A percentile compares a stretch with the other conserved stretches of the same genome.
These are phyloP conservation scores for Iris macrosiphon DNA, from an alignment of 106 monocot genomes.

Conservation along the genomic window DNA sequence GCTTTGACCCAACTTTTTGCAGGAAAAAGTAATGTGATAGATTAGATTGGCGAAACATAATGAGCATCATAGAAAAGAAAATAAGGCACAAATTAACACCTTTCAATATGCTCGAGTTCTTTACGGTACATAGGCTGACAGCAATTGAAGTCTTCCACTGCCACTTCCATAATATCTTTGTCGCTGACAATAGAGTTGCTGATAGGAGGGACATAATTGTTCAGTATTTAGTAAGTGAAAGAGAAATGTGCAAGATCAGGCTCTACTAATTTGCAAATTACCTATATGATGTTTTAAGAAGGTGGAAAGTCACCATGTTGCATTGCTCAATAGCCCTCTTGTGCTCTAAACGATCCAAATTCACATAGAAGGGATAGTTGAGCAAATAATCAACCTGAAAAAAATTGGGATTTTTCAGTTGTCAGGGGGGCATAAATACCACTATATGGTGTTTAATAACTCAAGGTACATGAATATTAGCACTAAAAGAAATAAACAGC, in stretches of 20 bases:
- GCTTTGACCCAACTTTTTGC: slow-evolving; percentile 72
- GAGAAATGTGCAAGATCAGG: background rate
- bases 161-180: slow-evolving; percentile 41
- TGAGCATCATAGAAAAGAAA: too few species aligned
- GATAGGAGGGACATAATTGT: background rate
- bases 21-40: background rate
- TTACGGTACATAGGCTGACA: slow-evolving; percentile 48
- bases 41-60: too few species aligned
- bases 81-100: slow-evolving; percentile 38
- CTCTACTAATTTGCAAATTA: slow-evolving; percentile 16
- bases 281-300: slow-evolving; percentile 40
- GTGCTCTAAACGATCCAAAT: slow-evolving; percentile 78
- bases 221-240: background rate
- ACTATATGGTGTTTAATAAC: too few species aligned
- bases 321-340: slow-evolving; percentile 67
- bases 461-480: too few species aligned
- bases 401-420: background rate
- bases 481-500: too few species aligned
- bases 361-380: slow-evolving; percentile 50
- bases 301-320: slow-evolving; percentile 9
- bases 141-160: slow-evolving; percentile 51
- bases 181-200: slow-evolving; percentile 14
- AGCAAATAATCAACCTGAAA: slow-evolving; percentile 68
- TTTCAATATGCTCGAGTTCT: slow-evolving; percentile 66
- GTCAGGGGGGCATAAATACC: too few species aligned